Base-by-base conservation (phyloP, 306 rosid genomes). In the Hippophae rhamnoides region DNA sequence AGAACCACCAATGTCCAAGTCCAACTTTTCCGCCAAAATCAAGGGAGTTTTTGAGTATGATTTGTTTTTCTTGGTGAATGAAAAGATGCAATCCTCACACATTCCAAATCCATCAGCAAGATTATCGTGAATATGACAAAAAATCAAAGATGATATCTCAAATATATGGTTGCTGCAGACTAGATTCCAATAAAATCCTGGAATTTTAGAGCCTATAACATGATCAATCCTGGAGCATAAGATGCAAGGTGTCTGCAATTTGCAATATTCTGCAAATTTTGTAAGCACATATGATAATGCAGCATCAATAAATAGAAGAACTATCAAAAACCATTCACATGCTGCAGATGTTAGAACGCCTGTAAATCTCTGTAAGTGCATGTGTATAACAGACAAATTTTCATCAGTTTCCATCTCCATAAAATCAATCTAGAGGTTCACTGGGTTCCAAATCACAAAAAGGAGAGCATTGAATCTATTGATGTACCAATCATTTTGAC, bases 321-420 rank as follows among this genome's bases (percentile, higher is more conserved):
- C 82, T 54, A 87, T 79, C 82, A 90, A 78, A 62, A 84, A 43
- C 97, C 95, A 90, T 78, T 87, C 97, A 76, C 89, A 87, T 77
- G 86, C 89, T 72, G 89, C 89, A 62, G 78, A 76, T 62, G 76
- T 65, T 55, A 90, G 77, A 76, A 70, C 61, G 54, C 73, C 40
- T 14, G 63, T 54, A 66, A 79, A 66, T 27, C 84, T 79, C 44
- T 58, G 67, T 9, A 69, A 40, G 53, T 71, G 78, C 76, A 80
- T 68, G 50, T 72, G 68, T 78, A 60, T 52, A 68, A 52, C 75
- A 79, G 58, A 75, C 72, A 85, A 60, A 54, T 63, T 68, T 61
- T 55, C 85, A 54, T 68, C 61, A 58, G 65, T 72, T 59, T 58
- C 89, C 94, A 87, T 87, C 66, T 70, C 70, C 74, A 59, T 63